Evolutionary conservation across 208 protist genomes (phyloP).

Genomic region (Acanthamoeba sp.): DNA sequence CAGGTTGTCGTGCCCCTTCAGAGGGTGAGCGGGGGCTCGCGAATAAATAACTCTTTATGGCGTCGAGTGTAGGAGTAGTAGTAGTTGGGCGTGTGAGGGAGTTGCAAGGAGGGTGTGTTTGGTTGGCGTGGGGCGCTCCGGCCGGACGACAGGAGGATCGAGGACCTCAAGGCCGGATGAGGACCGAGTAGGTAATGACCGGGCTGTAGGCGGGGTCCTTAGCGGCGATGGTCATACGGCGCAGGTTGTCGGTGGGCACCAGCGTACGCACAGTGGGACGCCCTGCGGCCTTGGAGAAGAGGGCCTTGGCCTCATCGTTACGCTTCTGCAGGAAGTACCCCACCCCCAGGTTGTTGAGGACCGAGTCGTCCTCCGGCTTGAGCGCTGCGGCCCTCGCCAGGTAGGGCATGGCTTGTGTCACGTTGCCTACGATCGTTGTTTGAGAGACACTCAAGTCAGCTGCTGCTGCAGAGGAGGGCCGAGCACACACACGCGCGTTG

Average conservation of each 20-base stretch:
- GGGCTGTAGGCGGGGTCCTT: background rate
- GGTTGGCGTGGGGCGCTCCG: background rate
- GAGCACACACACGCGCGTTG: too few species aligned
- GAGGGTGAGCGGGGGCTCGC: background rate
- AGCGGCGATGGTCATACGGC: background rate
- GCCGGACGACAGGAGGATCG: background rate
- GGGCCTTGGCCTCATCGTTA: background rate
- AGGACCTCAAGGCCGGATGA: slow-evolving; percentile 18
- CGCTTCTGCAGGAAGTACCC: slow-evolving; percentile 19
- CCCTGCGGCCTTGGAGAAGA: background rate
- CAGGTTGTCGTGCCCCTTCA: background rate
- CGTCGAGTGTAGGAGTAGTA: background rate
- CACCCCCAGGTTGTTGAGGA: slow-evolving; percentile 27
- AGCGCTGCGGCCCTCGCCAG: background rate
- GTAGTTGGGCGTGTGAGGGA: background rate
- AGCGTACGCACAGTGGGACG: slow-evolving; percentile 13
- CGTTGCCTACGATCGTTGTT: background rate
- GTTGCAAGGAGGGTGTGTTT: background rate
- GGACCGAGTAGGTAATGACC: slow-evolving; percentile 32
- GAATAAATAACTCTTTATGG: background rate
- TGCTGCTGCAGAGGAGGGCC: background rate
- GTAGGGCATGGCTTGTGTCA: background rate
- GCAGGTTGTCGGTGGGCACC: slow-evolving; percentile 18
- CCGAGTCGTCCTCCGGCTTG: background rate
- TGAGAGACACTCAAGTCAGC: background rate